Evolutionary conservation across 2,329 filamentous ascomycete genomes (phyloP).

Genomic region (Venturia pyrina): DNA sequence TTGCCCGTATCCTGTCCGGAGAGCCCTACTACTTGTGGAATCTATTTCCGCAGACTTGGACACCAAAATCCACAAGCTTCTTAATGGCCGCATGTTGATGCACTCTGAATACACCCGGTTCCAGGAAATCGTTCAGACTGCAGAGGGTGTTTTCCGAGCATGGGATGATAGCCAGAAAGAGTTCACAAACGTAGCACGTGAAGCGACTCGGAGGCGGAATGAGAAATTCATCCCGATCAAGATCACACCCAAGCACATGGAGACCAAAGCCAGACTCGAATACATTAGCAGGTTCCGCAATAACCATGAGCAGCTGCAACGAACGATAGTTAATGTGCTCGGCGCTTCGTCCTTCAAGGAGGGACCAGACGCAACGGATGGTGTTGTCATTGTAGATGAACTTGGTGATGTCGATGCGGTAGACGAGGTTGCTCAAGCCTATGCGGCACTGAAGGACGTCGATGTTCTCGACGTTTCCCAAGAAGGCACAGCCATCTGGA

Average conservation of each 20-base stretch:
- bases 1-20: slow-evolving; percentile 85
- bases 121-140: slow-evolving; percentile 68
- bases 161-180: slow-evolving; percentile 98
- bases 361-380: slow-evolving; percentile 20
- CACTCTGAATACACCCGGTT: slow-evolving; percentile 91
- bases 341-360: slow-evolving; percentile 52
- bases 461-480: slow-evolving; percentile 87
- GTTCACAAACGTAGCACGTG: slow-evolving; percentile 93
- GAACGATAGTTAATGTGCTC: slow-evolving; percentile 93
- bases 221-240: slow-evolving; percentile 99
- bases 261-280: slow-evolving; percentile 80
- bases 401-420: slow-evolving; percentile 96
- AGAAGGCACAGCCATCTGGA: slow-evolving; percentile 86
- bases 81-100: slow-evolving; percentile 80
- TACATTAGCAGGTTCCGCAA: slow-evolving; percentile 93
- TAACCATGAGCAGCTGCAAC: slow-evolving; percentile 94
- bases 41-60: slow-evolving; percentile 93
- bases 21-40: slow-evolving; percentile 88
- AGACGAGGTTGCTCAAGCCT: slow-evolving; percentile 90
- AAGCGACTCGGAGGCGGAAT: slow-evolving; percentile 83
- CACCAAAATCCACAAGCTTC: slow-evolving; percentile 69
- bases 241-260: slow-evolving; percentile 75
- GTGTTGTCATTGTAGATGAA: slow-evolving; percentile 69
- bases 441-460: slow-evolving; percentile 86
- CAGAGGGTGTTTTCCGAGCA: slow-evolving; percentile 75